Evolutionary conservation across 1,284 basidiomycete species (phyloP).

Genomic region (Pseudozyma sp.): DNA sequence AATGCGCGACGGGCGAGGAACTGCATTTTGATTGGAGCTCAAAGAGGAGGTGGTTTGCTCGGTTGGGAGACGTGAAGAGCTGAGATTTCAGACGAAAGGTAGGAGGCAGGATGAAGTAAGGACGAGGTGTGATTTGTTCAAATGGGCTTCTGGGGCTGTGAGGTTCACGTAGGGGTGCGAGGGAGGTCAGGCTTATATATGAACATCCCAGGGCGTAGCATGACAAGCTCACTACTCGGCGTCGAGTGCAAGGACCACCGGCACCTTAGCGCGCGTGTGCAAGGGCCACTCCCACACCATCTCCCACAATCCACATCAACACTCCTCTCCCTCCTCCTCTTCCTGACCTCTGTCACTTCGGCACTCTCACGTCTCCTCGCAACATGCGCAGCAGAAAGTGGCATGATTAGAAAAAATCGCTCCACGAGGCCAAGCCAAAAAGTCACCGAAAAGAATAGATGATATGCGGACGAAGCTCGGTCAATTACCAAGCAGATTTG

Average conservation of each 20-base stretch:
- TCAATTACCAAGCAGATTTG: neutral
- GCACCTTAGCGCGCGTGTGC: neutral
- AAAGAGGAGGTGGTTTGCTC: no score
- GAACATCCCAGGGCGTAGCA: neutral
- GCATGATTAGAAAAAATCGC: constrained; percentile 10
- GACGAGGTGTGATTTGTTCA: neutral
- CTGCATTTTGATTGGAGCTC: constrained; percentile 15
- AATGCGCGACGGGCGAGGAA: constrained; percentile 34
- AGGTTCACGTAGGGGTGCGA: no score
- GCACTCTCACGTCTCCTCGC: neutral
- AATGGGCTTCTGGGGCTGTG: no score
- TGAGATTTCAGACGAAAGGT: no score
- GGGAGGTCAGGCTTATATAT: neutral
- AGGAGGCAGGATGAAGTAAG: neutral
- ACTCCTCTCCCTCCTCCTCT: neutral
- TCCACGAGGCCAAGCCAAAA: constrained; percentile 7
- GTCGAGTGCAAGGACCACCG: neutral
- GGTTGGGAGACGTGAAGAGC: no score
- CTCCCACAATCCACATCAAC: no score
- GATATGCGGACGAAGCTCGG: constrained; percentile 11
- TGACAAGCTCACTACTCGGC: neutral
- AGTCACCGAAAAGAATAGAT: constrained; percentile 9
- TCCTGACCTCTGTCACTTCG: neutral
- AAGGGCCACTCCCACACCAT: neutral
- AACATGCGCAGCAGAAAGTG: constrained; percentile 6